Evolutionary conservation across 176 grass and related monocot genomes (phyloP).

Genomic region (Eleusine coracana): DNA sequence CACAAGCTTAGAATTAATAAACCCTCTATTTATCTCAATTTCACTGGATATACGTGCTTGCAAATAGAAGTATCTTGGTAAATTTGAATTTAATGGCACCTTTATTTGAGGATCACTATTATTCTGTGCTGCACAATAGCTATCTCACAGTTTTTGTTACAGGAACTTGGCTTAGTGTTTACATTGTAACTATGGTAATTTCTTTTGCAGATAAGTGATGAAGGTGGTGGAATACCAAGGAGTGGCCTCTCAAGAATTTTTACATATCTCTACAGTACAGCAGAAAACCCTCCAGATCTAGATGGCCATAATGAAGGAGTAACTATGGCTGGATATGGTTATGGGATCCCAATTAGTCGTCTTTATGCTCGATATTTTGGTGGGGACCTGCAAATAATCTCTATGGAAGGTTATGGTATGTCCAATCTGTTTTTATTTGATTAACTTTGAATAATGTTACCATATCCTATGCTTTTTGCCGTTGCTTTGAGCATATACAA

Average conservation of each 20-base stretch:
- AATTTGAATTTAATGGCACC: background rate
- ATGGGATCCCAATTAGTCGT: constrained; percentile 86
- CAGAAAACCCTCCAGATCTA: constrained; percentile 74
- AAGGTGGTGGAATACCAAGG: constrained; percentile 96
- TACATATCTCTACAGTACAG: constrained; percentile 96
- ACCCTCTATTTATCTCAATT: background rate
- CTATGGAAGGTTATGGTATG: constrained; percentile 99
- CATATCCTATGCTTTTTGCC: constrained; percentile 1
- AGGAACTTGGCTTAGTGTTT: background rate
- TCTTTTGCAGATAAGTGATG: constrained; percentile 80
- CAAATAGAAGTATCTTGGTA: background rate
- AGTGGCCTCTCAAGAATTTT: constrained; percentile 94
- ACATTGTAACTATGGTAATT: background rate
- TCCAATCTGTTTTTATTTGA: constrained; percentile 5
- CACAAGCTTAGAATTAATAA: constrained; percentile 5
- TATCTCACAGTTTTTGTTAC: background rate
- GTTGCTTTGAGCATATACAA: background rate
- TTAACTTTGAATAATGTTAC: constrained; percentile 15
- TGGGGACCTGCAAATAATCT: constrained; percentile 93
- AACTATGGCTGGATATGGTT: constrained; percentile 95
- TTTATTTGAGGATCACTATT: background rate
- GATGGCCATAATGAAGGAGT: constrained; percentile 65
- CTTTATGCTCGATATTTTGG: constrained; percentile 98
- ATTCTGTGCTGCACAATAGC: background rate
- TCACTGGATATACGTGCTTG: constrained; percentile 1